Percentiles rank a stretch among this genome's conserved stretches.
These are phyloP conservation scores for Candida cerambycidarum DNA, from an alignment of 805 yeast species.

Conservation along the genomic window DNA sequence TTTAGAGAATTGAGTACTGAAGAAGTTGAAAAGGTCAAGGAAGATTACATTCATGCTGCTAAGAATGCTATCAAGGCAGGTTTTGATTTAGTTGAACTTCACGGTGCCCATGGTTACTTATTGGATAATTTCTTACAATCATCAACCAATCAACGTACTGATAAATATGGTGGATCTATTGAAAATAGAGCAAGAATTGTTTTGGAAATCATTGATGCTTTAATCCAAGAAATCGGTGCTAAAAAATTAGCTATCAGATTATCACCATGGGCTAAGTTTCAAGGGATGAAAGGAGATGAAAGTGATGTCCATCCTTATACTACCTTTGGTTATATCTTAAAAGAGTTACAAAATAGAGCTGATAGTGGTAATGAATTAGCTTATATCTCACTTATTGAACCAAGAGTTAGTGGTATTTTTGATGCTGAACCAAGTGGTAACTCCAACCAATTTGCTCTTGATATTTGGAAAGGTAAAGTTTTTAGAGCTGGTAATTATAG, in stretches of 20 bases:
- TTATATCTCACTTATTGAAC: constrained; percentile 37
- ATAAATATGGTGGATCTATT: constrained; percentile 32
- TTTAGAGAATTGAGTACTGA: constrained; percentile 20
- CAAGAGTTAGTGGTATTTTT: constrained; percentile 25
- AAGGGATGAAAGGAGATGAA: constrained; percentile 29
- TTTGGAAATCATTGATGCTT: constrained; percentile 35
- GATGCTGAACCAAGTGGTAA: constrained; percentile 19
- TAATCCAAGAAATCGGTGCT: constrained; percentile 32
- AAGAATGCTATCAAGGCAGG: constrained; percentile 31
- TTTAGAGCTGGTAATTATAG: constrained; percentile 21
- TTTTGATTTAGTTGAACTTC: constrained; percentile 39
- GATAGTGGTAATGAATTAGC: constrained; percentile 29
- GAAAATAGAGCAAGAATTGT: constrained; percentile 38
- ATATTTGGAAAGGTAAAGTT: constrained; percentile 30
- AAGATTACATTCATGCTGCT: constrained; percentile 26
- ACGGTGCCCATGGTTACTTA: constrained; percentile 41
- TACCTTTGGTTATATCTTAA: constrained; percentile 24
- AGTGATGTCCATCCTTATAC: constrained; percentile 29
- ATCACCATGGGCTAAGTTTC: constrained; percentile 36
- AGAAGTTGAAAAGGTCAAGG: constrained; percentile 21
- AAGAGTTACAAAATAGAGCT: constrained; percentile 29
- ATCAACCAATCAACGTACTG: constrained; percentile 29
- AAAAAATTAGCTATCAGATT: constrained; percentile 31
- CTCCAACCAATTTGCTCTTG: constrained; percentile 17
- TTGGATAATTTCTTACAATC: constrained; percentile 35